Evolutionary conservation across 371 early-diverging fungal species (phyloP), one percentile per base, ranked within the genome.

Genomic region (Globomyces sp.): DNA sequence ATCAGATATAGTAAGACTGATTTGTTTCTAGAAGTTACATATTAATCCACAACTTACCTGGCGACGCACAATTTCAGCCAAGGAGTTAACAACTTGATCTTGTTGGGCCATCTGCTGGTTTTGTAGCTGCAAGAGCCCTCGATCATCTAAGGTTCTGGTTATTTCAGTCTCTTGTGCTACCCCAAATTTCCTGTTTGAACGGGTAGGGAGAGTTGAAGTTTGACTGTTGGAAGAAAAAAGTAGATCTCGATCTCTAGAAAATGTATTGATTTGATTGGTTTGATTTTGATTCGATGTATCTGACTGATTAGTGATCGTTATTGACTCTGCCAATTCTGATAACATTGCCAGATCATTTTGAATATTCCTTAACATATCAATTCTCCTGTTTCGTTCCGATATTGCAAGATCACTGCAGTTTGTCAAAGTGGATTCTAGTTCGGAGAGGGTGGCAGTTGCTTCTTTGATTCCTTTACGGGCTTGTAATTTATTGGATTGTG

Each of bases 21-120:
- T 24, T 24, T 24, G 24, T 24, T 24, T 24, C 24, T 24, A 24
- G 24, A 24, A 24, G 24, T 24, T 24, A 24, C 24, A 24, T 24
- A 24, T 24, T 24, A 24, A 24, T 1, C 95, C 95, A 71, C 94
- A 82, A 60, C 92, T 85, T 63, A 86, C 85, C 74, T 95, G 96
- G 40, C 92, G 82, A 52, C 81, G 78, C 44, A 96, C 66, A 6
- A 94, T 79, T 5, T 83, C 71, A 45, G 82, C 81, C 43, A 96
- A 86, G 40, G 87, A 83, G n/a, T 86, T 86, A 5, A 92, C 80
- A 61, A 86, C 85, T 11, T 76, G 68, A 66, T 95, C 94, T 65
- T 96, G 96, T 40, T 88, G 84, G 41, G 80, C 69, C 90, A 96
- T 91, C 55, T 86, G 77, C 46, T 84, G 76, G 34, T 81, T 73